Evolutionary conservation across 1,284 basidiomycete genomes (phyloP).

Genomic region (Microbotryomycetes sp.): DNA sequence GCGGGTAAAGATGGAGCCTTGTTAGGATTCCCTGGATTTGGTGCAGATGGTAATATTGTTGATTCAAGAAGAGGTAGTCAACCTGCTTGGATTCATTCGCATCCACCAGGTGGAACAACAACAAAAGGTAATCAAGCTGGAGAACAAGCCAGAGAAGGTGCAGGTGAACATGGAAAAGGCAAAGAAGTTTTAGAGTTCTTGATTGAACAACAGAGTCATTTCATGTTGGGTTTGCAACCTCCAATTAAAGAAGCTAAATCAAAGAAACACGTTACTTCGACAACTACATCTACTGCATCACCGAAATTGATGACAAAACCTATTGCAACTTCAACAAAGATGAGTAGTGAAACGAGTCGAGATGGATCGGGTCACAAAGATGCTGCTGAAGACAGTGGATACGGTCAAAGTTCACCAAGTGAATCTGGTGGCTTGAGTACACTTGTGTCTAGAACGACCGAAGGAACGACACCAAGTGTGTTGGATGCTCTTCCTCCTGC

Average conservation of each 20-base stretch:
- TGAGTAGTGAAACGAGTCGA: neutral
- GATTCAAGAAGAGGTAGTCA: neutral
- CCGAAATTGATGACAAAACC: neutral
- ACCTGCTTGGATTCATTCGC: neutral
- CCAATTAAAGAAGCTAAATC: slow-evolving; percentile 42
- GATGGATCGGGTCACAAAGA: neutral
- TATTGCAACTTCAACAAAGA: neutral
- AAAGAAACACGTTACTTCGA: slow-evolving; percentile 19
- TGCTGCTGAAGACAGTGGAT: neutral
- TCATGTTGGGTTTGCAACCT: slow-evolving; percentile 71
- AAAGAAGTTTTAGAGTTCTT: slow-evolving; percentile 91
- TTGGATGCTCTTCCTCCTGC: neutral
- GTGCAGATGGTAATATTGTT: slow-evolving; percentile 20
- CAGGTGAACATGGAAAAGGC: slow-evolving; percentile 68
- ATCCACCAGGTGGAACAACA: neutral
- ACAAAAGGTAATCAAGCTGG: neutral
- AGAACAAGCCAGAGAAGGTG: slow-evolving; percentile 47
- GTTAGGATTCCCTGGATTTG: slow-evolving; percentile 35
- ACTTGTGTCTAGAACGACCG: neutral
- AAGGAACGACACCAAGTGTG: neutral
- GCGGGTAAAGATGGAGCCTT: slow-evolving; percentile 47
- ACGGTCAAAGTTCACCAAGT: neutral
- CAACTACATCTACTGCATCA: neutral
- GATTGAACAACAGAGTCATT: slow-evolving; percentile 80
- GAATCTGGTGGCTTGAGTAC: neutral